Percentiles rank a stretch among this genome's conserved stretches.
phyloP scores from a whole-genome alignment of 768 basidiomycete species.

The Calocera viscosa region DNA sequence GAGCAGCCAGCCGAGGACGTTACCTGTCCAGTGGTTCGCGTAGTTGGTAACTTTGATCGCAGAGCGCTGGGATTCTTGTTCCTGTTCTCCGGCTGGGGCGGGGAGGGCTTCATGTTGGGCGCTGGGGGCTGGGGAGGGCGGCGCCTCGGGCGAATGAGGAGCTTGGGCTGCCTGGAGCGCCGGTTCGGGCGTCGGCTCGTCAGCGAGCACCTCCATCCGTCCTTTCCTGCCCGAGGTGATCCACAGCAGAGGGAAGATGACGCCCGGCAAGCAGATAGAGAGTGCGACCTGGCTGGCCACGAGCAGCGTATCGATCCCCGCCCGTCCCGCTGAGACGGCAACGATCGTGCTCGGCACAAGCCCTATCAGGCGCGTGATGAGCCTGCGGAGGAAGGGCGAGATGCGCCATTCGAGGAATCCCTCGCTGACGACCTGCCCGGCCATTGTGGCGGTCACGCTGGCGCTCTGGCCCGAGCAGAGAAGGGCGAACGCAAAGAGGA shows the following conservation, averaged over 20 bases:
- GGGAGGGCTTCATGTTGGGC: background rate
- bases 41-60: slow-evolving; percentile 39
- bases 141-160: background rate
- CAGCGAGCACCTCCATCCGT: slow-evolving; percentile 37
- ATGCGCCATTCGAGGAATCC: slow-evolving; percentile 81
- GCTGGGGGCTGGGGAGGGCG: background rate
- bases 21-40: slow-evolving; percentile 45
- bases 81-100: slow-evolving; percentile 19
- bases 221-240: slow-evolving; percentile 53
- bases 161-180: too few relatives aligned
- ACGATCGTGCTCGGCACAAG: slow-evolving; percentile 74
- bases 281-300: slow-evolving; percentile 77
- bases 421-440: slow-evolving; percentile 82
- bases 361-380: slow-evolving; percentile 68
- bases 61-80: slow-evolving; percentile 23
- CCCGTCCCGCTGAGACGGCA: slow-evolving; percentile 54
- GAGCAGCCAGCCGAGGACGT: slow-evolving; percentile 41
- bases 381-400: slow-evolving; percentile 53
- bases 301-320: slow-evolving; percentile 65
- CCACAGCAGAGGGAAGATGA: slow-evolving; percentile 68
- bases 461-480: slow-evolving; percentile 82
- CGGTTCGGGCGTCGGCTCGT: background rate
- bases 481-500: slow-evolving; percentile 78
- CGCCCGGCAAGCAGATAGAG: slow-evolving; percentile 71
- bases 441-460: slow-evolving; percentile 76